Conservation (phyloP, 371 early-diverging fungal species). For the Lichtheimia ramosa region DNA sequence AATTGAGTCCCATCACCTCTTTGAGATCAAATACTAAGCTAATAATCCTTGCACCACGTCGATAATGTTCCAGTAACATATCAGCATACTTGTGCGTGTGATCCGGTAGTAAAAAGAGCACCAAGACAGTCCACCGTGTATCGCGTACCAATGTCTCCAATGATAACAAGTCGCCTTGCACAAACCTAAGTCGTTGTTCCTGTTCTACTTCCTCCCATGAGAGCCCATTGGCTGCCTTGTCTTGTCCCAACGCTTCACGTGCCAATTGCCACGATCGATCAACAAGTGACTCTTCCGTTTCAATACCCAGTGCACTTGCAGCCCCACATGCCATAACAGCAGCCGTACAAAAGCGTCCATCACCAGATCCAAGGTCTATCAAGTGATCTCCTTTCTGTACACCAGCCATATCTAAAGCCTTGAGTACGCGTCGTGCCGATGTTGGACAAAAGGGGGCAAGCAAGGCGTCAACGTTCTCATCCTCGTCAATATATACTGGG, state of each 20-base stretch:
- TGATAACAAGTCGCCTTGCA: slow-evolving; percentile 48
- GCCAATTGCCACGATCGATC: slow-evolving; percentile 43
- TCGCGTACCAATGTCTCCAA: slow-evolving; percentile 25
- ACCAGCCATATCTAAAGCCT: slow-evolving; percentile 54
- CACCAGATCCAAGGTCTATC: slow-evolving; percentile 68
- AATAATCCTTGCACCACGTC: slow-evolving; percentile 54
- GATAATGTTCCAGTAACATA: slow-evolving; percentile 48
- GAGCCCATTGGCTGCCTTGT: slow-evolving; percentile 11
- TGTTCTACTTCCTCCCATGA: too few relatives aligned
- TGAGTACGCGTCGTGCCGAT: slow-evolving; percentile 53
- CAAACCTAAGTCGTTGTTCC: slow-evolving; percentile 27
- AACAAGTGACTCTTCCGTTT: slow-evolving; percentile 52
- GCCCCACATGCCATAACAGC: slow-evolving; percentile 51
- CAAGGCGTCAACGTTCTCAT: slow-evolving; percentile 39
- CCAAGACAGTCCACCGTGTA: slow-evolving; percentile 48
- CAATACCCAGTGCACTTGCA: slow-evolving; percentile 53
- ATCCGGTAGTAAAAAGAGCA: slow-evolving; percentile 61
- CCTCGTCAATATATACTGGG: slow-evolving; percentile 59
- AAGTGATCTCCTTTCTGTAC: slow-evolving; percentile 40
- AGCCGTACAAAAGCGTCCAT: slow-evolving; percentile 62
- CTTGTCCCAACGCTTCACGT: slow-evolving; percentile 21
- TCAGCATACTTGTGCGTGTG: slow-evolving; percentile 57
- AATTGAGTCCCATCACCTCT: slow-evolving; percentile 48
- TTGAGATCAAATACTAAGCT: slow-evolving; percentile 60
- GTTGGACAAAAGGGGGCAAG: slow-evolving; percentile 68